Evolutionary conservation across 352 stramenopile genomes (phyloP).

Genomic region (Globisporangium cylindrosporum): DNA sequence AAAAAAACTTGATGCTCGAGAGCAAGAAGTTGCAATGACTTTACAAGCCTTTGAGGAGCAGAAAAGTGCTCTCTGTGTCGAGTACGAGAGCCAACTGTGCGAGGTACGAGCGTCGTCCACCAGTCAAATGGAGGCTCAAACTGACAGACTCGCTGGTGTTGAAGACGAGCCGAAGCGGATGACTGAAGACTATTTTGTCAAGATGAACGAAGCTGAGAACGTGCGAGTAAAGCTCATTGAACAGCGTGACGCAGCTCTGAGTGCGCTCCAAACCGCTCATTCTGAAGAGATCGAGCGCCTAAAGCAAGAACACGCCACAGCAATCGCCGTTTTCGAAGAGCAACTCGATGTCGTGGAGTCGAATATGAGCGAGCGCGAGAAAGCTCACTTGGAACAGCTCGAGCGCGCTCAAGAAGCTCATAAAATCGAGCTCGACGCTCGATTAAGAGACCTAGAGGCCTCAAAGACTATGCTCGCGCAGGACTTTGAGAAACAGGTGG

Average conservation of each 20-base stretch:
- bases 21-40: too few species aligned
- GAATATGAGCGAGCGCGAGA: background rate
- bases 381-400: background rate
- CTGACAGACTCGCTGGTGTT: background rate
- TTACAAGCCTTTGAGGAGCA: background rate
- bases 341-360: background rate
- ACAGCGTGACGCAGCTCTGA: background rate
- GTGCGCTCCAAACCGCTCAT: background rate
- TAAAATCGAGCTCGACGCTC: background rate
- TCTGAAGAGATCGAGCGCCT: background rate
- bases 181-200: background rate
- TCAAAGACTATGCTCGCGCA: background rate
- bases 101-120: background rate
- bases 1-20: too few species aligned
- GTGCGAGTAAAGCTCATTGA: background rate
- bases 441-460: background rate
- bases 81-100: background rate
- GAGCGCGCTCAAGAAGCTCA: background rate
- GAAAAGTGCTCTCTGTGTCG: background rate
- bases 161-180: background rate
- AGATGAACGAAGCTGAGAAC: constrained; percentile 6
- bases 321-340: background rate
- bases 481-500: constrained; percentile 2
- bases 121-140: constrained; percentile 2
- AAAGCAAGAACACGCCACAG: background rate